phyloP scores from a whole-genome alignment of 768 basidiomycete species.

The Termitomyces sp. region DNA sequence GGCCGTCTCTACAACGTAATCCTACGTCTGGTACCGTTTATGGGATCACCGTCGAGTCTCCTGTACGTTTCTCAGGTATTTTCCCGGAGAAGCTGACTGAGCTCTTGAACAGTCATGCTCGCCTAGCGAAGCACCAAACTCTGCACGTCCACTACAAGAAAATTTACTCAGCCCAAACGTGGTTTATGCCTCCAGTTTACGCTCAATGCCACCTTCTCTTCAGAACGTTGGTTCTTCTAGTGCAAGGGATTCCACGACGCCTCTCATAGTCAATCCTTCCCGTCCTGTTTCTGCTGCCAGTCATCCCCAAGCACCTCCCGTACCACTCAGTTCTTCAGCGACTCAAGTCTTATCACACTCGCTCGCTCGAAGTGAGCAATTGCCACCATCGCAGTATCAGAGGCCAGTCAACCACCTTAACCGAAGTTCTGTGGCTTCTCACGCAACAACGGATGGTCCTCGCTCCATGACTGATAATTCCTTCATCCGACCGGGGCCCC shows the following conservation, averaged over 20 bases:
- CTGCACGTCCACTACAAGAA: constrained; percentile 4
- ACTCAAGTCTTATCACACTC: background rate
- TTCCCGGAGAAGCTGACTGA: background rate
- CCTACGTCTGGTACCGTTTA: constrained; percentile 9
- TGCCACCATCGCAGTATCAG: constrained; percentile 1
- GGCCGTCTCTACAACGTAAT: background rate
- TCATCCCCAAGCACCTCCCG: background rate
- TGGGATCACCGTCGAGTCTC: constrained; percentile 17
- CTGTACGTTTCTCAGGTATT: constrained; percentile 10
- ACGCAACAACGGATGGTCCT: background rate
- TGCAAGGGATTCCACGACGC: background rate
- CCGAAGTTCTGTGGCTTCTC: constrained; percentile 4
- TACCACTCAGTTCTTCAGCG: background rate
- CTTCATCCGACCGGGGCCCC: background rate
- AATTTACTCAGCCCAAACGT: constrained; percentile 12
- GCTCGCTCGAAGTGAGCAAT: background rate
- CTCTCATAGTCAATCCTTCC: background rate
- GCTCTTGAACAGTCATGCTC: constrained; percentile 12
- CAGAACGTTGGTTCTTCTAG: background rate
- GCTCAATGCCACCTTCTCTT: background rate
- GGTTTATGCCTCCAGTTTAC: constrained; percentile 1
- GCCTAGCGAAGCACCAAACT: constrained; percentile 13
- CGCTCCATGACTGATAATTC: background rate
- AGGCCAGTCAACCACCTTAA: background rate
- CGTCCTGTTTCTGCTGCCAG: constrained; percentile 5